phyloP scores from a whole-genome alignment of 768 basidiomycete genomes.

The Kwoniella heveanensis region DNA sequence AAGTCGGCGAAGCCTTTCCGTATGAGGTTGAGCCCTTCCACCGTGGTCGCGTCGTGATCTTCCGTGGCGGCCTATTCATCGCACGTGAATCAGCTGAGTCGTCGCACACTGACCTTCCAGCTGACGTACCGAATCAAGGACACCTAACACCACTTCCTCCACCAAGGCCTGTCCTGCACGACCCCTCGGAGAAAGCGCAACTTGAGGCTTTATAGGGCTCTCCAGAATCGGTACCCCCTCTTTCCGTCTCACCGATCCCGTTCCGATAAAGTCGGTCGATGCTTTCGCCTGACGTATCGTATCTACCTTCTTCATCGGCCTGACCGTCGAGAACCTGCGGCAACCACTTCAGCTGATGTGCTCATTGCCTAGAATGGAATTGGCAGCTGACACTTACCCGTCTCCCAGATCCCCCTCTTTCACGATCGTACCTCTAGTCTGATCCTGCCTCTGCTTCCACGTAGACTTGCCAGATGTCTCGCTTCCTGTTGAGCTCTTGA shows the following conservation, averaged over 20 bases:
- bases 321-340: constrained; percentile 72
- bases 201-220: constrained; percentile 8
- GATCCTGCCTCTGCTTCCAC: constrained; percentile 71
- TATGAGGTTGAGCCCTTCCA: constrained; percentile 59
- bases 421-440: constrained; percentile 72
- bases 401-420: constrained; percentile 81
- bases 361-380: neutral
- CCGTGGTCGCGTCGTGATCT: constrained; percentile 40
- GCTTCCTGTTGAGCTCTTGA: constrained; percentile 23
- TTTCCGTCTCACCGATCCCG: constrained; percentile 56
- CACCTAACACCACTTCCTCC: constrained; percentile 80
- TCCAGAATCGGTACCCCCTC: neutral
- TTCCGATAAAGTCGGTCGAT: constrained; percentile 78
- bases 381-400: constrained; percentile 58
- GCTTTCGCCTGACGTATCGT: constrained; percentile 71
- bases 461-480: constrained; percentile 65
- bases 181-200: constrained; percentile 18
- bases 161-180: constrained; percentile 63
- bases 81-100: too few relatives aligned
- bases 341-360: neutral
- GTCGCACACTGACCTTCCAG: constrained; percentile 10
- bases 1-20: constrained; percentile 86
- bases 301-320: constrained; percentile 91
- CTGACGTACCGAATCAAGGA: constrained; percentile 68
- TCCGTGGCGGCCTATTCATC: constrained; percentile 39